These are phyloP conservation scores for Talaromyces piceae DNA, from an alignment of 2,329 filamentous ascomycete species.

Conservation along the genomic window DNA sequence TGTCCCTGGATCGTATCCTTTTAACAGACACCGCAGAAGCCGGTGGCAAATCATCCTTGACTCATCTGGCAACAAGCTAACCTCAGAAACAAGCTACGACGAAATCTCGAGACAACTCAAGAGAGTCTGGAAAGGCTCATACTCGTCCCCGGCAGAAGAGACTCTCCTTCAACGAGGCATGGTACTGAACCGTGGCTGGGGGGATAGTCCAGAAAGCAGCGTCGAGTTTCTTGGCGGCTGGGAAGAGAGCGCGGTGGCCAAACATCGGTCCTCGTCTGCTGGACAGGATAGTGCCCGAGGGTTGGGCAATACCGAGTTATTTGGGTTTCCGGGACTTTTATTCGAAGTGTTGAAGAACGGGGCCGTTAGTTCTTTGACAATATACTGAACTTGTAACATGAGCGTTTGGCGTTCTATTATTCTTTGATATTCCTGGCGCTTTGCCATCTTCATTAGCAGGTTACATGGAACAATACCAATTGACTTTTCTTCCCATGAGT, in stretches of 20 bases:
- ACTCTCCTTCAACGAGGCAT: conserved; percentile 54
- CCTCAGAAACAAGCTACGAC: conserved; percentile 72
- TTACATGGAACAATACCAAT: background rate
- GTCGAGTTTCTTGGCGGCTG: conserved; percentile 78
- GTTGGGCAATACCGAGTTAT: conserved; percentile 71
- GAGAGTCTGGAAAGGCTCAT: conserved; percentile 61
- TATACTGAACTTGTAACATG: conserved; percentile 53
- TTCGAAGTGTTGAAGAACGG: conserved; percentile 96
- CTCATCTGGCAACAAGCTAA: conserved; percentile 40
- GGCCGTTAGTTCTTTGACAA: conserved; percentile 78
- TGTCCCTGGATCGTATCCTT: conserved; percentile 89
- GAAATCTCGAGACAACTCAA: conserved; percentile 63
- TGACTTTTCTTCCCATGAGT: background rate
- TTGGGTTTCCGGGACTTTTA: conserved; percentile 85
- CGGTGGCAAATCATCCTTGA: conserved; percentile 67
- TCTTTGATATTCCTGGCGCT: background rate
- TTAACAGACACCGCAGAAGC: conserved; percentile 86
- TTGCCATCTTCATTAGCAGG: background rate
- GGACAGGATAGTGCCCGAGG: conserved; percentile 46
- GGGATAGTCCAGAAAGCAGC: conserved; percentile 83
- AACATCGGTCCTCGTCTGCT: conserved; percentile 35
- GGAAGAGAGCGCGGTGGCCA: conserved; percentile 60
- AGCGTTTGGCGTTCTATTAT: background rate
- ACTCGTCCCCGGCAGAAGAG: conserved; percentile 50
- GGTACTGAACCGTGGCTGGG: conserved; percentile 86